Base-by-base conservation (phyloP, 1,284 basidiomycete species). In the Fomitiporia mediterranea region DNA sequence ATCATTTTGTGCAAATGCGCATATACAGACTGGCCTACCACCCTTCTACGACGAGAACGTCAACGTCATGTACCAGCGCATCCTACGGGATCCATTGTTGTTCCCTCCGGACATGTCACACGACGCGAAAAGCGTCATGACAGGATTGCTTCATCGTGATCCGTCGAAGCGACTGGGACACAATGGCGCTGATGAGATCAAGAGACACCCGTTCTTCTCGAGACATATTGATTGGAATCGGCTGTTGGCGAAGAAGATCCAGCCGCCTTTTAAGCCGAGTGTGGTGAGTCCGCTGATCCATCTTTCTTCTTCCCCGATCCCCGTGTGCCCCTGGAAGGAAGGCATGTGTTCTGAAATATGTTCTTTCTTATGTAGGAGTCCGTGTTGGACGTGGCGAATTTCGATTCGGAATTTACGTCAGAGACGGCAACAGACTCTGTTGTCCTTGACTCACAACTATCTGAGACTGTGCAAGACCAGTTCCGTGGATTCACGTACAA, bases 11-110 rank as follows among this genome's bases (percentile, higher is more conserved):
- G n/a, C n/a, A n/a, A n/a, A n/a, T n/a, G 9, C 25, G 21, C 35
- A 5, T 3, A n/a, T 46, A 60, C 66, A 94, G 83, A 94, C 94
- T 6, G 96, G 96, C 23, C 81, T 99, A 15, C 96, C 96, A 23
- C 96, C 96, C 0, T 99, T 98, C 79, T 99, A 98, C 72, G 95
- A 98, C 69, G 95, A 98, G 70, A 96, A 98, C 67, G 94, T 96
- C 48, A 96, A 97, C 75, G 89, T 91, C 53, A 96, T 94, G 93
- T 99, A 99, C 73, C 93, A 97, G 71, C 90, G 96, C 64, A 99
- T 99, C 68, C 80, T 99, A 17, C 84, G 88, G 19, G 94, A 99
- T 68, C 96, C 96, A 0, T 81, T 99, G 42, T 81, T 90, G 23
- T 99, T 99, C 81, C 94, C 94, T 4, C 78, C 88, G 17, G 94